phyloP scores from a whole-genome alignment of 2,329 filamentous ascomycete species.

The Hirsutella thompsonii region DNA sequence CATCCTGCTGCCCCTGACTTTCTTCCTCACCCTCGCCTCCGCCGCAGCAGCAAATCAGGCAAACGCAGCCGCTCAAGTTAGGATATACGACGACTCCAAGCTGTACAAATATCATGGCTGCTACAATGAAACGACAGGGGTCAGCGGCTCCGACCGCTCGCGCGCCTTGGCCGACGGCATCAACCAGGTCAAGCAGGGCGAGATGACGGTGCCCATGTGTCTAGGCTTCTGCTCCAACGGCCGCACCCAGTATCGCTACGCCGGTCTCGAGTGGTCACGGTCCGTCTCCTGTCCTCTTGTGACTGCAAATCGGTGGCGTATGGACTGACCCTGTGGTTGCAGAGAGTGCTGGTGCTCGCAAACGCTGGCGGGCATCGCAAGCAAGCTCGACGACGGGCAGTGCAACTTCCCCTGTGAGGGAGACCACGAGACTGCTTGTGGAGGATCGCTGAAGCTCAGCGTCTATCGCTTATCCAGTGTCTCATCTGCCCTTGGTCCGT shows the following conservation, averaged over 20 bases:
- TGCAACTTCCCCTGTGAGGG: slow-evolving; percentile 43
- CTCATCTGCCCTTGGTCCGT: background rate
- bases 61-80: background rate
- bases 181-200: slow-evolving; percentile 24
- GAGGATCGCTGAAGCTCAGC: slow-evolving; percentile 35
- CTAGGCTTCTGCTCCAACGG: slow-evolving; percentile 34
- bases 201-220: slow-evolving; percentile 39
- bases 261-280: slow-evolving; percentile 41
- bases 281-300: slow-evolving; percentile 9
- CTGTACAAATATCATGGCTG: slow-evolving; percentile 42
- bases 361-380: slow-evolving; percentile 31
- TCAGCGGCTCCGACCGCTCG: slow-evolving; percentile 24
- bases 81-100: slow-evolving; percentile 20
- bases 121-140: slow-evolving; percentile 42
- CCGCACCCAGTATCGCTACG: slow-evolving; percentile 29
- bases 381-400: slow-evolving; percentile 28
- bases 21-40: slow-evolving; percentile 6
- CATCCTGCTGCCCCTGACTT: slow-evolving; percentile 5
- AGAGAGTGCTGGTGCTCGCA: slow-evolving; percentile 50
- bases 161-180: slow-evolving; percentile 33
- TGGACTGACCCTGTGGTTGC: background rate
- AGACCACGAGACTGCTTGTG: slow-evolving; percentile 36
- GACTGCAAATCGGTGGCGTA: background rate
- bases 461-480: slow-evolving; percentile 23
- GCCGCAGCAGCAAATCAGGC: slow-evolving; percentile 5